Percentiles rank a stretch among this genome's conserved stretches.
phyloP scores from a whole-genome alignment of 2,329 filamentous ascomycete genomes.

The Phoma herbarum region DNA sequence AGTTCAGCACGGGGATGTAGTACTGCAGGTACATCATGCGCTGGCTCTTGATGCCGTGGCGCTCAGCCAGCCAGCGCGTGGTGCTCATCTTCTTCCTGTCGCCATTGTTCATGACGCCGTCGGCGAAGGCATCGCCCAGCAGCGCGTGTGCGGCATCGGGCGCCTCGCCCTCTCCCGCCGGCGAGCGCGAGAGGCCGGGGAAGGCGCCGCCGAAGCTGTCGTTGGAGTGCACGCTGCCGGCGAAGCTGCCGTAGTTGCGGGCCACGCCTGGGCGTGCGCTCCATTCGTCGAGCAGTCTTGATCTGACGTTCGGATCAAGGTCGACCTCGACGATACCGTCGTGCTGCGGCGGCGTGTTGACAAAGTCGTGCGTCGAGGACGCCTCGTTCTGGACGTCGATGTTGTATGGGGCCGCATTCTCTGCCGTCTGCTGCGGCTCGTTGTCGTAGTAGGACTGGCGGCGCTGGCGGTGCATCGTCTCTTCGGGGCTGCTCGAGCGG shows the following conservation, averaged over 20 bases:
- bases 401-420: slow-evolving; percentile 18
- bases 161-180: slow-evolving; percentile 36
- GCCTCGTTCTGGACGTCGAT: slow-evolving; percentile 43
- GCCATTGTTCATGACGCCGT: slow-evolving; percentile 53
- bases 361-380: neutral
- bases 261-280: slow-evolving; percentile 66
- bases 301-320: slow-evolving; percentile 48
- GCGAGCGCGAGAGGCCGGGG: slow-evolving; percentile 40
- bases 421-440: slow-evolving; percentile 26
- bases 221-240: slow-evolving; percentile 59
- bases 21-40: slow-evolving; percentile 84
- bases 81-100: slow-evolving; percentile 73
- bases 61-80: slow-evolving; percentile 74
- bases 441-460: slow-evolving; percentile 29
- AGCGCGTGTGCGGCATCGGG: slow-evolving; percentile 50
- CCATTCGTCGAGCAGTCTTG: slow-evolving; percentile 49
- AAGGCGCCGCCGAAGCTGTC: slow-evolving; percentile 52
- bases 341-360: slow-evolving; percentile 21
- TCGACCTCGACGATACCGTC: slow-evolving; percentile 38
- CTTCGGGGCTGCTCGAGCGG: slow-evolving; percentile 54
- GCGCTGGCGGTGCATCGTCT: slow-evolving; percentile 44
- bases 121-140: slow-evolving; percentile 55
- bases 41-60: slow-evolving; percentile 76
- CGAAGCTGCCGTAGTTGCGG: slow-evolving; percentile 62
- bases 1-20: slow-evolving; percentile 90